Evolutionary conservation across 2,329 filamentous ascomycete genomes (phyloP).

Genomic region (Aureobasidium uvarum): DNA sequence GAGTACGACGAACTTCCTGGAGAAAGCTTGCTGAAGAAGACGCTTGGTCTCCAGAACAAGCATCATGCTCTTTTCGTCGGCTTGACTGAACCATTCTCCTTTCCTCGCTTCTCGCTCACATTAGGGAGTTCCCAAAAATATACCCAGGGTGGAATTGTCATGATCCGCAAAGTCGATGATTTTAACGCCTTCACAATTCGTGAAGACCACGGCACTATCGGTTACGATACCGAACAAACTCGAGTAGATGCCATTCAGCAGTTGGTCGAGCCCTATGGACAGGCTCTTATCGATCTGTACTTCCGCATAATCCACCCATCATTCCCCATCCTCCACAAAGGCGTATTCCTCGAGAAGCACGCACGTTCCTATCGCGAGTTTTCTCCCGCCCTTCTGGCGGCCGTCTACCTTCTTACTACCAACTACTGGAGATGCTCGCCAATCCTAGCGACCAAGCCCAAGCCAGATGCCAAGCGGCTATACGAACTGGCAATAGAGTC

Average conservation of each 20-base stretch:
- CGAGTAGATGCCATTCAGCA: conserved; percentile 69
- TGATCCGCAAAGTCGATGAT: conserved; percentile 25
- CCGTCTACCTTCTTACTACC: conserved; percentile 62
- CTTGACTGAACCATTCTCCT: conserved; percentile 30
- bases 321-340: conserved; percentile 60
- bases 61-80: conserved; percentile 35
- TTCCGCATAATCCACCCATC: conserved; percentile 63
- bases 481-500: conserved; percentile 41
- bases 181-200: conserved; percentile 63
- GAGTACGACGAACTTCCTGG: conserved; percentile 70
- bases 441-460: conserved; percentile 47
- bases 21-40: conserved; percentile 64
- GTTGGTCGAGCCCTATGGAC: conserved; percentile 68
- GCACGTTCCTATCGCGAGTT: conserved; percentile 57
- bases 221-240: conserved; percentile 31
- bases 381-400: conserved; percentile 58
- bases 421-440: conserved; percentile 62
- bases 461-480: conserved; percentile 43
- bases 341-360: conserved; percentile 62
- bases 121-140: neutral
- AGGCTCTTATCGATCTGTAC: conserved; percentile 69
- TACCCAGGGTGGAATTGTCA: conserved; percentile 12
- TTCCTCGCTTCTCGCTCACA: conserved; percentile 15
- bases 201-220: conserved; percentile 44
- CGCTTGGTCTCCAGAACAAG: conserved; percentile 43